These are phyloP conservation scores for Casuarina glauca DNA, from an alignment of 306 rosid species.

Conservation along the genomic window DNA sequence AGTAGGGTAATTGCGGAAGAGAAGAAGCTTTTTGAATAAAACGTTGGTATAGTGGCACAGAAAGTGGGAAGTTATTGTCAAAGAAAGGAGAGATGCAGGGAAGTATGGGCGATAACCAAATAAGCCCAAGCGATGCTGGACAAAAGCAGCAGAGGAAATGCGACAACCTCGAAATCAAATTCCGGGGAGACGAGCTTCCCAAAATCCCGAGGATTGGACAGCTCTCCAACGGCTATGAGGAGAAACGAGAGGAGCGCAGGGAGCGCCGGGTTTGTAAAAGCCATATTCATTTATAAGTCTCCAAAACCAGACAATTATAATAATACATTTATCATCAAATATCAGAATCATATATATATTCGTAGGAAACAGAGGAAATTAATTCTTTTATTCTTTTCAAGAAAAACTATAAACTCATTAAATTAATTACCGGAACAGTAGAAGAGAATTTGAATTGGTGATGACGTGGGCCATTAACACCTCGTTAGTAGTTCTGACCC, in stretches of 20 bases:
- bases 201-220: slow-evolving; percentile 20
- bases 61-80: too few species aligned
- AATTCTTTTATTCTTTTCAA: too few species aligned
- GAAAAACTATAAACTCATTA: too few species aligned
- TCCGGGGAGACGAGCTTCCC: background rate
- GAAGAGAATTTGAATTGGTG: background rate
- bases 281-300: too few species aligned
- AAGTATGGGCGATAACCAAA: background rate
- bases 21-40: too few species aligned
- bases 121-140: background rate
- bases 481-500: background rate
- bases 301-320: too few species aligned
- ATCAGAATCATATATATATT: too few species aligned
- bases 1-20: background rate
- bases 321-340: background rate
- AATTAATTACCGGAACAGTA: too few species aligned
- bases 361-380: too few species aligned
- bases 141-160: background rate
- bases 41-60: too few species aligned
- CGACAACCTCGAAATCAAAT: background rate
- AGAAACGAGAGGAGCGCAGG: background rate
- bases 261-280: background rate
- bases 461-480: background rate
- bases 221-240: slow-evolving; percentile 12
- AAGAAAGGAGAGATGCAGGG: background rate